Evolutionary conservation across 805 yeast species (phyloP), one percentile per base, ranked within the genome.

Genomic region (Candida gorgasii): DNA sequence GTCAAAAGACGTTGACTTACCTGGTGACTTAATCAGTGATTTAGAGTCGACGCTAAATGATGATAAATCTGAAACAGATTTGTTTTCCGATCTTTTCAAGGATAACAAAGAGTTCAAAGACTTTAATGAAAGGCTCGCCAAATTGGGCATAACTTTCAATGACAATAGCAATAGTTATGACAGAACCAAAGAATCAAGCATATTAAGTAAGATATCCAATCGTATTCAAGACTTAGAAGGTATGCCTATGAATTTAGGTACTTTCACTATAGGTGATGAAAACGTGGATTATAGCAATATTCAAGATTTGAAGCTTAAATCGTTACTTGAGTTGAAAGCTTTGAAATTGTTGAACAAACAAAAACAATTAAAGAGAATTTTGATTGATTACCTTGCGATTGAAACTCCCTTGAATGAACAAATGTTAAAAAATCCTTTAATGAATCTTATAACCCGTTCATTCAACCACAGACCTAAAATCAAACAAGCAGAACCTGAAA

Each of bases 401-500:
- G 76, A 75, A 54, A 84, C 84, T 53, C 76, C 76, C 49, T 67
- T 69, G 40, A 72, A 75, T 45, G 77, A 78, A 5, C 63, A 66
- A 28, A 61, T 84, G 44, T 73, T 73, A 39, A 69, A 72, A 35
- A 73, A 79, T 42, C 76, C 86, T 4, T 68, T 76, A 37, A 75
- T 84, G 2, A 68, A 78, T 51, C 81, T 85, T 33, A 86, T 88
- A 39, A 83, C 82, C 54, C 72, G 95, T 57, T 77, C 87, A 0
- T 75, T 79, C 44, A 81, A 81, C 55, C 70, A 84, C 13, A 76
- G 88, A 58, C 80, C 80, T 24, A 86, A 85, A 57, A 75, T 83
- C 40, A 80, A 79, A 45, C 84, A 84, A 22, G 80, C 83, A 14
- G 86, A 84, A 54, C 86, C 95, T 1, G 85, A 88, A 4, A 72